phyloP scores from a whole-genome alignment of 2,329 filamentous ascomycete genomes.

The Fusarium proliferatum region DNA sequence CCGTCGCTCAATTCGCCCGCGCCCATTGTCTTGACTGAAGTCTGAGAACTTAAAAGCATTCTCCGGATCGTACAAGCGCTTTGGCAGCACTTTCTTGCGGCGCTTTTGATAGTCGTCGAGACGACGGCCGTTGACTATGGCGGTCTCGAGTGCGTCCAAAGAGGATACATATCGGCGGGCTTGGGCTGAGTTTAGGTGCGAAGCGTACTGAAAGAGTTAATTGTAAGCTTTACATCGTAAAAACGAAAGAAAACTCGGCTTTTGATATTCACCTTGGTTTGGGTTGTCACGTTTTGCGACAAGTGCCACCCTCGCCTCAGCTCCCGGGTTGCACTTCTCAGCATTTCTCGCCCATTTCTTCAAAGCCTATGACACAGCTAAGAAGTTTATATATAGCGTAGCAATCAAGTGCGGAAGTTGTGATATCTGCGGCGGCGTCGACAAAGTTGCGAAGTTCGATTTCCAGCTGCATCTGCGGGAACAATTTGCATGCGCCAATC shows the following conservation, averaged over 20 bases:
- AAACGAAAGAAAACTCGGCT: not conserved
- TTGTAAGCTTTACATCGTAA: slow-evolving; percentile 16
- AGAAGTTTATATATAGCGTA: not conserved
- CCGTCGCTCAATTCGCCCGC: slow-evolving; percentile 31
- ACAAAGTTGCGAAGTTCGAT: not conserved
- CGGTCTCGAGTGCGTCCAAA: slow-evolving; percentile 16
- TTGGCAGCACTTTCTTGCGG: not conserved
- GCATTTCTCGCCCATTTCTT: slow-evolving; percentile 52
- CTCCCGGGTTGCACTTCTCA: slow-evolving; percentile 49
- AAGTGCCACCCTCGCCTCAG: slow-evolving; percentile 46
- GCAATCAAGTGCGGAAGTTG: not conserved
- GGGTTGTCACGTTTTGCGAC: slow-evolving; percentile 37
- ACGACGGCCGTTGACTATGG: slow-evolving; percentile 10
- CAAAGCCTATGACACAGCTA: slow-evolving; percentile 8
- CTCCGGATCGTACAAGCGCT: not conserved
- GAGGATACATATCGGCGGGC: slow-evolving; percentile 16
- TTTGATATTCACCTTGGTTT: slow-evolving; percentile 38
- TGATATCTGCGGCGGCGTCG: not conserved
- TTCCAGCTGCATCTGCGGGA: not conserved
- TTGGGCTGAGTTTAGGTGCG: not conserved
- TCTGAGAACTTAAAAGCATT: not conserved
- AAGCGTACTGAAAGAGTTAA: slow-evolving; percentile 17
- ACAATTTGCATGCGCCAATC: slow-evolving; percentile 43
- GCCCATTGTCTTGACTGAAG: not conserved
- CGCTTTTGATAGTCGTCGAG: slow-evolving; percentile 2